Conservation (phyloP, 257 asterid species). For the Paraleonurus japonicus region DNA sequence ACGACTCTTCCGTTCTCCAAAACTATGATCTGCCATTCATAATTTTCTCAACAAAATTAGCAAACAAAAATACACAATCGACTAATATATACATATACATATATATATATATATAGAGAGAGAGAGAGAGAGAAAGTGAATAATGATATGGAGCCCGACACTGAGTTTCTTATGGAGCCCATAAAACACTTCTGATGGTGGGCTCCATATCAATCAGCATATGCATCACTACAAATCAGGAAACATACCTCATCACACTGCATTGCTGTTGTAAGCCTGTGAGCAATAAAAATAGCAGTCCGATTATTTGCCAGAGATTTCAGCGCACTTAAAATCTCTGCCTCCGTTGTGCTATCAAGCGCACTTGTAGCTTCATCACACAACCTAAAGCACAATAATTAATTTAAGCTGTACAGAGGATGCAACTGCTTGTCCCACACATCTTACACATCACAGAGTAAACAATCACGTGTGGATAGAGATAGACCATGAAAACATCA, state of each 20-base stretch:
- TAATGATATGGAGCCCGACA: no score
- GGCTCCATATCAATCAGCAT: no score
- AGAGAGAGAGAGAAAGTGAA: no score
- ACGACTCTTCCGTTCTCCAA: slow-evolving; percentile 90
- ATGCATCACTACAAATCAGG: not conserved
- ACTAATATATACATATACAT: no score
- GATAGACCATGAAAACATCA: slow-evolving; percentile 7
- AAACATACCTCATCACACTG: slow-evolving; percentile 89
- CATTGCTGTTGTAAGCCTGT: slow-evolving; percentile 98
- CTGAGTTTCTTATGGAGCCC: no score
- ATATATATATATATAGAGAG: no score
- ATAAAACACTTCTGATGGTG: no score
- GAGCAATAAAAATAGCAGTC: slow-evolving; percentile 91
- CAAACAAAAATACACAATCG: no score
- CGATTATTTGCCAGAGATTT: slow-evolving; percentile 72
- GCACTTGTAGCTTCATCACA: slow-evolving; percentile 99
- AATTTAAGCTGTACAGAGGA: not conserved
- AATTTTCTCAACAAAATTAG: not conserved
- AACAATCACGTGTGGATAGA: not conserved
- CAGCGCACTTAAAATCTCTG: slow-evolving; percentile 82
- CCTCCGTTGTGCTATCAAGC: slow-evolving; percentile 96
- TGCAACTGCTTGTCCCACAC: not conserved
- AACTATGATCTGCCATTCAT: slow-evolving; percentile 66
- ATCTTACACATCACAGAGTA: not conserved
- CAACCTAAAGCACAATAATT: slow-evolving; percentile 50